A percentile compares a stretch with the other conserved stretches of the same genome.
Evolutionary conservation across 805 yeast genomes (phyloP).

Genomic region (Wickerhamiella occidentalis): DNA sequence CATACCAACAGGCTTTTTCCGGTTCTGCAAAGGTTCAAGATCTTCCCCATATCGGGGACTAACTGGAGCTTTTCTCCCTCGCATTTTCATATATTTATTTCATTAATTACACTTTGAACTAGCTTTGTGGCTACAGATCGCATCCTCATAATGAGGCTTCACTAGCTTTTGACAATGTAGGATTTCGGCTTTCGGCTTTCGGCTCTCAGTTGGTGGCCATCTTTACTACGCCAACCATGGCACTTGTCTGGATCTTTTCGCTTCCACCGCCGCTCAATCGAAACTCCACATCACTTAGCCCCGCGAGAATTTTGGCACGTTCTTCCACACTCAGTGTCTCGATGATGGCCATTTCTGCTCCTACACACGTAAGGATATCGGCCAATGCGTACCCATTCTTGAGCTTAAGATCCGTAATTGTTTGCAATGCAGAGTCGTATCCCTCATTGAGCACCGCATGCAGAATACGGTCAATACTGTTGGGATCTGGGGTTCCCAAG

Average conservation of each 20-base stretch:
- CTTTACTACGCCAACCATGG: constrained; percentile 78
- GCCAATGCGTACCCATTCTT: constrained; percentile 79
- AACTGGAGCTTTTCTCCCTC: too few species aligned
- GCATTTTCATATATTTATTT: neutral
- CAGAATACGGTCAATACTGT: constrained; percentile 62
- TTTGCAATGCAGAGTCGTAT: constrained; percentile 65
- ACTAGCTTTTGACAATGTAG: too few species aligned
- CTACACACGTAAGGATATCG: constrained; percentile 68
- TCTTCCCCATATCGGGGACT: too few species aligned
- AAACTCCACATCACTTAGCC: constrained; percentile 80
- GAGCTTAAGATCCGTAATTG: constrained; percentile 53
- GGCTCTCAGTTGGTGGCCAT: constrained; percentile 32
- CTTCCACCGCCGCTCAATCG: constrained; percentile 86
- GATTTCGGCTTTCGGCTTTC: too few species aligned
- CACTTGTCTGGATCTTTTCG: constrained; percentile 80
- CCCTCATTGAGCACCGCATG: constrained; percentile 74
- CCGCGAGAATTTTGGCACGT: constrained; percentile 51
- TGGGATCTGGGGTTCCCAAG: constrained; percentile 90
- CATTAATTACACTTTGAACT: neutral
- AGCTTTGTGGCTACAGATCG: too few species aligned
- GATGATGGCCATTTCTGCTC: constrained; percentile 54
- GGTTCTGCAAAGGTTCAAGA: too few species aligned
- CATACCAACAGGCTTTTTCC: too few species aligned
- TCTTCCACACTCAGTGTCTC: constrained; percentile 48
- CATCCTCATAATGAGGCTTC: too few species aligned